Evolutionary conservation across 2,329 filamentous ascomycete species (phyloP), one percentile per base, ranked within the genome.

Genomic region (Aspergillus sp.): DNA sequence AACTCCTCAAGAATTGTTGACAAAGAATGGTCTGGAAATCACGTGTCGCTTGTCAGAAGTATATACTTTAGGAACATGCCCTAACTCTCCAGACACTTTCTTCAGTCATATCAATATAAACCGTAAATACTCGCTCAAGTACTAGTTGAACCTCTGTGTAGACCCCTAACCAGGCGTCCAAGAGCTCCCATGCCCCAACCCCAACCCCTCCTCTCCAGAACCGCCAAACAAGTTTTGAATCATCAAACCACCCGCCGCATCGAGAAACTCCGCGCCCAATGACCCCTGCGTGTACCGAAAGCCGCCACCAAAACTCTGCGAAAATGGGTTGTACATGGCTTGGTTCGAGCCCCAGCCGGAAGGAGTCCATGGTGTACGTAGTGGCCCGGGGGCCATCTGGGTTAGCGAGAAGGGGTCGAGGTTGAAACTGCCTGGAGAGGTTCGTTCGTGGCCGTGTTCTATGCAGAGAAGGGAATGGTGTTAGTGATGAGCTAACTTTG

Each of bases 251-350:
- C 64, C 65, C 1, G 66, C 64, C 6, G 64, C 64, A 48, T 69
- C 64, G 3, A 69, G 41, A 17, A 68, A 62, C 22, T 69, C 65
- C 4, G 65, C 66, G n/a, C 66, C 66, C 8, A 64, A 66, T 23
- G 66, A 61, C 0, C 65, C 64, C 15, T 66, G 65, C 1, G 65
- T 56, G 45, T 67, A 68, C 30, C 64, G 57, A 22, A 57, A 48
- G n/a, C 31, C 63, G 22, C 59, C 59, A 5, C 57, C 61, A 22
- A 63, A 31, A 7, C 58, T 58, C 31, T 66, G 63, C 2, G 62
- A 47, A 13, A 64, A 54, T 3, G 57, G 63, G 22, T 64, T 65
- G 25, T 55, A 65, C 6, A 46, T 50, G 17, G 56, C 51, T 23
- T 64, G 58, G 9, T 52, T 50, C 11, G 64, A 60, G n/a, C 45